Conservation (phyloP, 2,329 filamentous ascomycete species). For the Sarocladium oryzae region DNA sequence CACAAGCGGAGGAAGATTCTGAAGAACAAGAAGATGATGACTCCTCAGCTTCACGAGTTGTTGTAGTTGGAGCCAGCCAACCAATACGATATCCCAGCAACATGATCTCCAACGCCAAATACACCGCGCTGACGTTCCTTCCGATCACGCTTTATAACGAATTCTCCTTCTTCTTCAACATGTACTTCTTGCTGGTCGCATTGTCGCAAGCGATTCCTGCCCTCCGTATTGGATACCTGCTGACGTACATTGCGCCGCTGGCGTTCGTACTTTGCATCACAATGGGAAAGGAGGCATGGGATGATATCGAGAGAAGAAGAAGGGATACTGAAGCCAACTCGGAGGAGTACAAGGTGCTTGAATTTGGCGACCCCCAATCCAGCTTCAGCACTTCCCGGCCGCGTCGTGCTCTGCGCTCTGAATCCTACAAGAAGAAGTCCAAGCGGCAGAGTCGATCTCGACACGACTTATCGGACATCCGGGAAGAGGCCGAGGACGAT, state of each 20-base stretch:
- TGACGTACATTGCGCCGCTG: slow-evolving; percentile 87
- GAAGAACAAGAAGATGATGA: slow-evolving; percentile 51
- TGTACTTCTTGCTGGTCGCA: slow-evolving; percentile 95
- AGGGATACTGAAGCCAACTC: slow-evolving; percentile 93
- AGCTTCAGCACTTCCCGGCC: slow-evolving; percentile 32
- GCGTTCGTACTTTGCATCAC: slow-evolving; percentile 90
- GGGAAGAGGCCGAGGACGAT: slow-evolving; percentile 58
- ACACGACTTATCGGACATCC: slow-evolving; percentile 53
- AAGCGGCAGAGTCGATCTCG: slow-evolving; percentile 25
- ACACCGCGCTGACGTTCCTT: slow-evolving; percentile 89
- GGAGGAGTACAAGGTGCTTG: slow-evolving; percentile 74
- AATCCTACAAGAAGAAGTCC: slow-evolving; percentile 21
- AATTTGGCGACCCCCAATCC: slow-evolving; percentile 54
- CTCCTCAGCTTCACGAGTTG: slow-evolving; percentile 63
- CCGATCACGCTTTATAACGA: slow-evolving; percentile 96
- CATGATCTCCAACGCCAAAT: slow-evolving; percentile 93
- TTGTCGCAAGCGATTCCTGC: slow-evolving; percentile 87
- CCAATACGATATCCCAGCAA: slow-evolving; percentile 78
- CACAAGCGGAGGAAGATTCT: slow-evolving; percentile 29
- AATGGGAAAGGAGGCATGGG: slow-evolving; percentile 89
- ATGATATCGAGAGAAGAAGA: slow-evolving; percentile 80
- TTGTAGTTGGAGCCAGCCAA: slow-evolving; percentile 71
- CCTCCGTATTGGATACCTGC: slow-evolving; percentile 86
- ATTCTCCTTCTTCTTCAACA: slow-evolving; percentile 99
- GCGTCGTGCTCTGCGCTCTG: slow-evolving; percentile 38